Base-by-base conservation (phyloP, 1,284 basidiomycete genomes). In the Mycena sp. region DNA sequence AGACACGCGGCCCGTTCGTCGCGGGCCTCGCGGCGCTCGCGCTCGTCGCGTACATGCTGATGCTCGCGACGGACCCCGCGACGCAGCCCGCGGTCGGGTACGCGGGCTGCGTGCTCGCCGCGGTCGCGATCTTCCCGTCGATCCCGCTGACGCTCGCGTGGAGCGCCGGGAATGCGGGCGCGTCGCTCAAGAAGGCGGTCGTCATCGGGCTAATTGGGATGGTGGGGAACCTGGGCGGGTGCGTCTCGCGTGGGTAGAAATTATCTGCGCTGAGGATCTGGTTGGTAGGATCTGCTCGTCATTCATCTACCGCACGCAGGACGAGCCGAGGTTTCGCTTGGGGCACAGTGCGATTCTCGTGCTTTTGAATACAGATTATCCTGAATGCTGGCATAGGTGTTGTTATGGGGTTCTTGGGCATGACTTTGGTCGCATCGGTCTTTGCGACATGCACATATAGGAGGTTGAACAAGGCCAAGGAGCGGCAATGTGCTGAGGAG, bases 221-320 rank as follows among this genome's bases (percentile, higher is more conserved):
- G 50, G 23, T 56, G 25, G 51, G 49, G 1, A 60, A 60, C 26
- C 45, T 64, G 4, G 57, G 57, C 14, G 62, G 62, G 61, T 51
- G 17, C 23, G 49, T 59, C 21, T n/a, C 9, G 29, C 23, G 45
- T 6, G 28, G 9, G 9, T 11, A 2, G 29, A 23, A 21, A 25
- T 37, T 16, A 16, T 4, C 14, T 25, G 3, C 14, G 32, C n/a
- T 30, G 29, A 17, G 10, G 4, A 21, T 53, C 14, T 35, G 6
- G 26, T 21, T n/a, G 3, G 11, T 32, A 61, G 58, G 12, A 52
- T 64, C 14, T 64, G 62, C 25, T 23, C 62, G 26, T 64, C 62
- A 17, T 64, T 64, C 38, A 51, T 64, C 9, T 64, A 64, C 37
- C 57, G 62, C 19, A 64, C 62, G 1, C 29, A 58, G 45, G 62